Conservation (phyloP, 1,284 basidiomycete genomes). For the Ganoderma lucidum region DNA sequence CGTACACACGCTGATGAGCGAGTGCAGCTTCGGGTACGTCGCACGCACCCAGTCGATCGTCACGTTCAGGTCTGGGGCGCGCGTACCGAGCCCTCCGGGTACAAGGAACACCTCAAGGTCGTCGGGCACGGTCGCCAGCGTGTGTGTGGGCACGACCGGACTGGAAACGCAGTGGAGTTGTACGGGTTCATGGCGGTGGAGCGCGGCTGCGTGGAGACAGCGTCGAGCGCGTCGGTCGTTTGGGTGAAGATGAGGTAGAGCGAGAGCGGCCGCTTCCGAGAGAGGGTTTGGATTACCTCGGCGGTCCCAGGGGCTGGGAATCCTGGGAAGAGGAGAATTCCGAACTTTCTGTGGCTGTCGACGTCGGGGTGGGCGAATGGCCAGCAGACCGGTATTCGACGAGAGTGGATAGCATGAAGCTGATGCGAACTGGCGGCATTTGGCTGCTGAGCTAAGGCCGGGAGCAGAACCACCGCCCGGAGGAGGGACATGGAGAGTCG, state of each 20-base stretch:
- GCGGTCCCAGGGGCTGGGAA: conserved; percentile 11
- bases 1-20: conserved; percentile 15
- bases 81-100: conserved; percentile 13
- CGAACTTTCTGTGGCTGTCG: conserved; percentile 9
- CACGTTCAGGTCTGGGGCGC: background rate
- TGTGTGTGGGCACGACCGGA: conserved; percentile 13
- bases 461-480: background rate
- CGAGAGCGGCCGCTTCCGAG: background rate
- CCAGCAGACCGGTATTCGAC: background rate
- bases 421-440: background rate
- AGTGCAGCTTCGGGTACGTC: background rate
- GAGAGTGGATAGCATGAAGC: background rate
- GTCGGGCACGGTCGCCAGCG: background rate
- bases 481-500: background rate
- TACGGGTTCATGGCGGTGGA: conserved; percentile 6
- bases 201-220: background rate
- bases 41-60: conserved; percentile 1
- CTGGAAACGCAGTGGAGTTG: conserved; percentile 7
- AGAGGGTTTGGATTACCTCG: conserved; percentile 8
- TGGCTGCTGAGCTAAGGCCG: background rate
- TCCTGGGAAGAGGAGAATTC: conserved; percentile 10
- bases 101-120: conserved; percentile 17
- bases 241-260: conserved; percentile 13
- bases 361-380: background rate
- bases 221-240: background rate